Evolutionary conservation across 805 yeast species (phyloP), one percentile per base, ranked within the genome.

Genomic region (Suhomyces sp.): DNA sequence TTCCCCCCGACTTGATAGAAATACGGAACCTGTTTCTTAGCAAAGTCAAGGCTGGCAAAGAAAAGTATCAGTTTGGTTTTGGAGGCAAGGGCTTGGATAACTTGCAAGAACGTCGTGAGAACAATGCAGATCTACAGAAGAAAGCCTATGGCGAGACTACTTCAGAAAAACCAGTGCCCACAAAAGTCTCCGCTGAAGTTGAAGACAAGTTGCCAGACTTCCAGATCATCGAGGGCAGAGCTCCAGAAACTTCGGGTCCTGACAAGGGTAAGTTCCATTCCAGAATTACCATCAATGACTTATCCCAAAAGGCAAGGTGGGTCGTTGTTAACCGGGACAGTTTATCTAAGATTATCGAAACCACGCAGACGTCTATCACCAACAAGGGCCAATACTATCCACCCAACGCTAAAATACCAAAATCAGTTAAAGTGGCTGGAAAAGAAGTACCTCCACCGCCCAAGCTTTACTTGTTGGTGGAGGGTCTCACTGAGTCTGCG

Each of bases 41-140:
- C 12, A 89, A 86, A 52, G 76, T 89, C 55, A 83, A 84, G 56
- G 65, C 73, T 1, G 97, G 96, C 0, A 84, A 85, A 50, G 82
- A 73, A 33, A 86, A 78, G 63, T 76, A 81, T 53, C 79, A 82
- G 24, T 81, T 83, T 51, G 99, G 99, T 0, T 94, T 91, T 72
- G 96, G 97, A 3, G 99, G 99, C 19, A 86, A 88, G 59, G 98
- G 98, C 1, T 75, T 92, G 49, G 93, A 86, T 44, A 87, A 86
- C 56, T 71, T 92, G 42, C 92, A 89, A 54, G 82, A 83, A 54
- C 67, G 77, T 6, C 70, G 94, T 53, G 80, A 80, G 44, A 75
- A 75, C 47, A 74, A 79, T 46, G 72, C 81, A 54, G 73, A 73
- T 51, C 53, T 78, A 29, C 87, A 86, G 60, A 70, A 82, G 50